phyloP scores from a whole-genome alignment of 208 protist genomes.

The Tritrichomonas musculus region DNA sequence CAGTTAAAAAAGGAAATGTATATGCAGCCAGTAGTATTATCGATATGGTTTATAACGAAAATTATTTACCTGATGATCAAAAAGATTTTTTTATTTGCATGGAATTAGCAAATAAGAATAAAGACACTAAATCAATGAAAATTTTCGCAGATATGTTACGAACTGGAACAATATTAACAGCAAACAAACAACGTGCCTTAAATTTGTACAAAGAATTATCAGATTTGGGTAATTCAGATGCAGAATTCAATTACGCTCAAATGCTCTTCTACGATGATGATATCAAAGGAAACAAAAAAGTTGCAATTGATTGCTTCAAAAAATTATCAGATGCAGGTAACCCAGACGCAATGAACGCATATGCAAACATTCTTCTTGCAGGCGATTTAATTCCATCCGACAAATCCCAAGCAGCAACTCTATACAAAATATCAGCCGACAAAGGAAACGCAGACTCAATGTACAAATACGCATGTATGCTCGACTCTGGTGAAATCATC shows the following conservation, averaged over 20 bases:
- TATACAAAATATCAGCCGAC: neutral
- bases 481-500: neutral
- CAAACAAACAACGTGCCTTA: too few species aligned
- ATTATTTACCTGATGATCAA: too few species aligned
- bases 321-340: neutral
- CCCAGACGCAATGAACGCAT: neutral
- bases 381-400: neutral
- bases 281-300: neutral
- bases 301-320: neutral
- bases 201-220: neutral
- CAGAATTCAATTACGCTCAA: neutral
- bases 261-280: neutral
- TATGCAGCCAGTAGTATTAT: too few species aligned
- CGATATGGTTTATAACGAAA: too few species aligned
- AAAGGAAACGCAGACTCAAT: neutral
- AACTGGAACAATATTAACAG: too few species aligned
- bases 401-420: neutral
- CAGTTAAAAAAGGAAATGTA: too few species aligned
- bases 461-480: neutral
- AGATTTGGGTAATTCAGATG: neutral
- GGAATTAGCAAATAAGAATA: too few species aligned
- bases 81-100: too few species aligned
- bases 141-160: too few species aligned
- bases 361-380: neutral
- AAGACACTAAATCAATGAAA: too few species aligned